These are phyloP conservation scores for Phytopythium helicoides DNA, from an alignment of 352 stramenopile genomes.

Conservation along the genomic window DNA sequence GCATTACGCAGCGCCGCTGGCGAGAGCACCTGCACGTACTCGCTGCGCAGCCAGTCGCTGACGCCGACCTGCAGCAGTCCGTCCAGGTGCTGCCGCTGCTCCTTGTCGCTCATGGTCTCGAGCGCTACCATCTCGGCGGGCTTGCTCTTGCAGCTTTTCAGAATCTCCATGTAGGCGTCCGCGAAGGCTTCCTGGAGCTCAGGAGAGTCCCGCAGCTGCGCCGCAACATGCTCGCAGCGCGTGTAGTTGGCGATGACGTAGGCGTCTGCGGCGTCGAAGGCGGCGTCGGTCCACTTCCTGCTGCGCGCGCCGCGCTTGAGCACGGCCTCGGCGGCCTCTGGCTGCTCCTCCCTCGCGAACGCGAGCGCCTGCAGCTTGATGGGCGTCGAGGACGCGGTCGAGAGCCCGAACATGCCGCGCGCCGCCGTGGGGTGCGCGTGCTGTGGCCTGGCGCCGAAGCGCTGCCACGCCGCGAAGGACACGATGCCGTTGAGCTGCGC, in stretches of 20 bases:
- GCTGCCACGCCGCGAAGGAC: slow-evolving; percentile 72
- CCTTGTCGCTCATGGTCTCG: slow-evolving; percentile 27
- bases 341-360: slow-evolving; percentile 55
- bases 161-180: slow-evolving; percentile 41
- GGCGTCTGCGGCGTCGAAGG: slow-evolving; percentile 76
- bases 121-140: slow-evolving; percentile 36
- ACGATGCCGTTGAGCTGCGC: slow-evolving; percentile 86
- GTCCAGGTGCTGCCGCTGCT: slow-evolving; percentile 30
- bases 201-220: slow-evolving; percentile 22
- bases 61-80: slow-evolving; percentile 43
- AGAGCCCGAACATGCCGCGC: slow-evolving; percentile 55
- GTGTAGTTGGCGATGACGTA: slow-evolving; percentile 81
- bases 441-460: slow-evolving; percentile 44
- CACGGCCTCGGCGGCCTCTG: slow-evolving; percentile 15
- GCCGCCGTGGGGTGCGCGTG: slow-evolving; percentile 78
- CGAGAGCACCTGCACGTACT: slow-evolving; percentile 13
- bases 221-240: slow-evolving; percentile 48
- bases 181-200: slow-evolving; percentile 36
- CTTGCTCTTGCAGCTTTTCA: slow-evolving; percentile 26
- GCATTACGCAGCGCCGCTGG: neutral
- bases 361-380: slow-evolving; percentile 76
- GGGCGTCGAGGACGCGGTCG: slow-evolving; percentile 23
- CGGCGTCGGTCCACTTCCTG: slow-evolving; percentile 41
- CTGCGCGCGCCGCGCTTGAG: slow-evolving; percentile 19
- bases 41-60: slow-evolving; percentile 53